Evolutionary conservation across 2,329 filamentous ascomycete species (phyloP).

Genomic region (Rhinocladiella similis): DNA sequence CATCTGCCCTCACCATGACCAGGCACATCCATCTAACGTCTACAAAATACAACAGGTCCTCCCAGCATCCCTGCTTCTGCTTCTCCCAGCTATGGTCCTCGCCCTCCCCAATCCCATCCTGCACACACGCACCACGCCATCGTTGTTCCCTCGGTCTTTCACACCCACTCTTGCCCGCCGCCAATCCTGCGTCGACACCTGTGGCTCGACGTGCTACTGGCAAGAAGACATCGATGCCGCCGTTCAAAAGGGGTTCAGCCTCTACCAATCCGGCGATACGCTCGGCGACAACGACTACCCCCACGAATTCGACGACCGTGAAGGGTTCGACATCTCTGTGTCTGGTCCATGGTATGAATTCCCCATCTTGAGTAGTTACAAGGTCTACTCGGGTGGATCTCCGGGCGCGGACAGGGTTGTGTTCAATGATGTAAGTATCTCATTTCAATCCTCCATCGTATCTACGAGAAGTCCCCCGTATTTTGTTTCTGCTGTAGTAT

Average conservation of each 20-base stretch:
- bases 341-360: slow-evolving; percentile 64
- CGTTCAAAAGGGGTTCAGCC: slow-evolving; percentile 52
- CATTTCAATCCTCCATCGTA: too few species aligned
- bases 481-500: too few species aligned
- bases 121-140: not conserved
- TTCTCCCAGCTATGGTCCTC: slow-evolving; percentile 10
- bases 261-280: slow-evolving; percentile 43
- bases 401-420: slow-evolving; percentile 68
- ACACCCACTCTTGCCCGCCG: slow-evolving; percentile 30
- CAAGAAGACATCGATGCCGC: slow-evolving; percentile 52
- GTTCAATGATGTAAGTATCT: slow-evolving; percentile 49
- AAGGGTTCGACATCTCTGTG: slow-evolving; percentile 62
- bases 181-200: slow-evolving; percentile 52
- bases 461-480: too few species aligned
- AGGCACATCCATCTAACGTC: too few species aligned
- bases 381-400: slow-evolving; percentile 58
- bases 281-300: slow-evolving; percentile 53
- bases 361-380: slow-evolving; percentile 53
- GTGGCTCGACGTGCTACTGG: slow-evolving; percentile 55
- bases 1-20: too few species aligned
- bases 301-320: slow-evolving; percentile 62
- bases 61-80: slow-evolving; percentile 6
- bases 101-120: not conserved
- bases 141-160: not conserved
- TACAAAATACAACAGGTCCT: not conserved